phyloP scores from a whole-genome alignment of 2,329 filamentous ascomycete genomes.

The Venturia oleaginea region DNA sequence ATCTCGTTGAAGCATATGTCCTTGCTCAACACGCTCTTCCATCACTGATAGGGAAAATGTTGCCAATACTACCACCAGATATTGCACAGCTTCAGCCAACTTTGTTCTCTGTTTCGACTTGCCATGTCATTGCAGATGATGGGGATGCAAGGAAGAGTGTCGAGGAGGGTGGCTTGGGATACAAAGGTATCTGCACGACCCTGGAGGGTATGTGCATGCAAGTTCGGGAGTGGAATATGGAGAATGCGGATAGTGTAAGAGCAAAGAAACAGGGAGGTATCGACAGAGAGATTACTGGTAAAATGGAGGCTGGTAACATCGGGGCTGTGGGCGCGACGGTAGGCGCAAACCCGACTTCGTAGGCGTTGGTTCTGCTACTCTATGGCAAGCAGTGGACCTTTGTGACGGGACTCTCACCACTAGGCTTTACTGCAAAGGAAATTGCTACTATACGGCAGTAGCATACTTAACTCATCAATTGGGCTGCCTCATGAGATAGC shows the following conservation, averaged over 20 bases:
- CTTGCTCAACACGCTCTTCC: constrained; percentile 18
- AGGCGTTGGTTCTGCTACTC: neutral
- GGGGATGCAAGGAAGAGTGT: constrained; percentile 28
- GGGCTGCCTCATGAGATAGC: too few species aligned
- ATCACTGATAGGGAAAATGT: constrained; percentile 18
- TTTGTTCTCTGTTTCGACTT: constrained; percentile 21
- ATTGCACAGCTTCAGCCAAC: constrained; percentile 34
- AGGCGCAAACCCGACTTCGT: neutral
- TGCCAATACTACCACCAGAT: constrained; percentile 24
- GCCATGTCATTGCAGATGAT: constrained; percentile 32
- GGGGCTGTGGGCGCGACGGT: neutral
- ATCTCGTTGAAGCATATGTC: constrained; percentile 32
- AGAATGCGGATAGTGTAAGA: neutral
- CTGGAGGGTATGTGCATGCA: constrained; percentile 36
- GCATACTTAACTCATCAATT: too few species aligned
- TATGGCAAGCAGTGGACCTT: neutral
- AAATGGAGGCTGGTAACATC: neutral
- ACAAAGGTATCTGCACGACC: constrained; percentile 28
- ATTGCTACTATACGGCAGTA: too few species aligned
- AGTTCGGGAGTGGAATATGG: constrained; percentile 33
- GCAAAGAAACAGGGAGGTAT: neutral
- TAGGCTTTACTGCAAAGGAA: neutral
- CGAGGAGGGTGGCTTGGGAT: constrained; percentile 36
- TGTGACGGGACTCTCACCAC: neutral
- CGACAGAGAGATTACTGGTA: neutral